Base-by-base conservation (phyloP, 1,139 yeast genomes). In the Candida buenavistaensis region DNA sequence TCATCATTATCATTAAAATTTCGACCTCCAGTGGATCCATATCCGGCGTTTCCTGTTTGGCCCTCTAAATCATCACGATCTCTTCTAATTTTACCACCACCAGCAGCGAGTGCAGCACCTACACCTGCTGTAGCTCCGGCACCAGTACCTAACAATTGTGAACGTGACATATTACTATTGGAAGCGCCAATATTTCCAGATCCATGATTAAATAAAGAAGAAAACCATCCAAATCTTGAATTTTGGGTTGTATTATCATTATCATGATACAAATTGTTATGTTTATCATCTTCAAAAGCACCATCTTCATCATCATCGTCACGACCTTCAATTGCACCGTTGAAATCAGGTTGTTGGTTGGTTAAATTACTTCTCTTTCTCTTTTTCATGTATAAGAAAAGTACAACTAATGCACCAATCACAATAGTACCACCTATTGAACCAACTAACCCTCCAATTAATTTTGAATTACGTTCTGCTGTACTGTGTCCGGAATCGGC, bases 381-480 rank as follows among this genome's bases (percentile, higher is more conserved):
- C 37, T 54, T 61, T 39, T 57, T 67, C 42, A 68, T 49, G 39
- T 63, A 60, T 23, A 69, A 47, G 44, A 68, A 64, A 13, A 68
- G 43, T 11, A 65, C 57, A 16, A 66, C 72, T 11, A 67, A 45
- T 4, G 55, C 56, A 1, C 71, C 73, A 35, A 70, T 62, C 7
- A 67, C 58, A 26, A 70, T 62, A 13, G 69, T 57, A 3, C 76
- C 76, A 10, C 75, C 76, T 24, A 70, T 65, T 4, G 74, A 68
- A 2, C 76, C 76, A 6, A 70, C 75, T 14, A 70, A 50, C 0
- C 76, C 75, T 6, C 76, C 76, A 30, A 70, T 68, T 37, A 70
- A 54, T 45, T 62, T 68, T 25, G 68, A 56, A 44, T 64, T 68
- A 19, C 50, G 52, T 28, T 51, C 47, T 1, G 57, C 46, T 2